Conservation (phyloP, 129 eudicot genomes). For the Scalesia atractyloides region DNA sequence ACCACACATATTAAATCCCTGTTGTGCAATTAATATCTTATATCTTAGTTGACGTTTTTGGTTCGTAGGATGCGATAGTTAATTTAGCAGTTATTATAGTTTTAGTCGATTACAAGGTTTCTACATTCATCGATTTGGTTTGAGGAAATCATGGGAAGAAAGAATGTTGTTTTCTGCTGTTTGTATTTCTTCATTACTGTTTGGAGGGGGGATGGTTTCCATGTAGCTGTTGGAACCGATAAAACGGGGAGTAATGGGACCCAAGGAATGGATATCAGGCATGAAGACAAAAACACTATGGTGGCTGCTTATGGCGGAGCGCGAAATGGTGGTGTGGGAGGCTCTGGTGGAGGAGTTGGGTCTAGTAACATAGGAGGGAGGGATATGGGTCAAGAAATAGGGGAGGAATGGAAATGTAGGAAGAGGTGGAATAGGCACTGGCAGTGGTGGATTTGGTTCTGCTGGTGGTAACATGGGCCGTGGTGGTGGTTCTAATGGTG, state of each 20-base stretch:
- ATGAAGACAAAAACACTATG: not conserved
- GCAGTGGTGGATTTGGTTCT: slow-evolving; percentile 25
- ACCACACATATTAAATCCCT: slow-evolving; percentile 12
- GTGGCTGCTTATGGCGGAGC: slow-evolving; percentile 22
- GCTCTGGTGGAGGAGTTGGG: slow-evolving; percentile 22
- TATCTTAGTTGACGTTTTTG: not conserved
- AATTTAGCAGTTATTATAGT: not conserved
- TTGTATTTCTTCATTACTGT: slow-evolving; percentile 32
- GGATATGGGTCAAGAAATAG: slow-evolving; percentile 34
- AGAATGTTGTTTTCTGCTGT: slow-evolving; percentile 29
- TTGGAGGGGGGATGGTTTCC: slow-evolving; percentile 26
- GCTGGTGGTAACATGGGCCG: slow-evolving; percentile 24
- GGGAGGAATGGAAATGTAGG: slow-evolving; percentile 26
- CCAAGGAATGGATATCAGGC: slow-evolving; percentile 4
- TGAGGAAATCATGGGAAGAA: slow-evolving; percentile 36
- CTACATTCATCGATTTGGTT: slow-evolving; percentile 1
- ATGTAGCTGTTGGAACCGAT: slow-evolving; percentile 36
- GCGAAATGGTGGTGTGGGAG: slow-evolving; percentile 32
- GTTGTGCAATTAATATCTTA: not conserved
- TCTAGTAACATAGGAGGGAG: slow-evolving; percentile 28
- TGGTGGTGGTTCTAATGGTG: slow-evolving; percentile 20
- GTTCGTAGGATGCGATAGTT: not conserved
- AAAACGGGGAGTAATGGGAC: slow-evolving; percentile 31
- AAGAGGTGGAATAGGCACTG: slow-evolving; percentile 31
- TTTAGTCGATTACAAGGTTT: not conserved